These are phyloP conservation scores for Pochonia chlamydosporia DNA, from an alignment of 2,329 filamentous ascomycete genomes.

Conservation along the genomic window DNA sequence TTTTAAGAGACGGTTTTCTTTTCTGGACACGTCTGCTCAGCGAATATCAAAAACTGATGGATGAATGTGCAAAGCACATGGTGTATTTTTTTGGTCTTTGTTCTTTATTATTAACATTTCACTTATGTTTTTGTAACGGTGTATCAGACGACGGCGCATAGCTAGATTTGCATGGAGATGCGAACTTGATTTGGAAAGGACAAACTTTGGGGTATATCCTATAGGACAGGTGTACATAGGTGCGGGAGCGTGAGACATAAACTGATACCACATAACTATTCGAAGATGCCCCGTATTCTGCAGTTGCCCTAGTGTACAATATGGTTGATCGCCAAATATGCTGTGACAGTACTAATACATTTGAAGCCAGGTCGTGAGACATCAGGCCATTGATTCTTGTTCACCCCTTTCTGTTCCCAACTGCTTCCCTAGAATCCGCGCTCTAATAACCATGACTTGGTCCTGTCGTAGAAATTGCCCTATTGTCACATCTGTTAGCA, in stretches of 20 bases:
- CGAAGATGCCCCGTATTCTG: slow-evolving; percentile 1
- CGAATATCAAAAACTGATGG: background rate
- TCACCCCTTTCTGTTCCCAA: background rate
- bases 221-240: slow-evolving; percentile 18
- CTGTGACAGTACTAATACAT: slow-evolving; percentile 9
- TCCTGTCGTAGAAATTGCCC: slow-evolving; percentile 27
- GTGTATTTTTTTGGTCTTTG: background rate
- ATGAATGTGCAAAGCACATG: slow-evolving; percentile 1
- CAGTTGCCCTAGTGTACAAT: slow-evolving; percentile 12
- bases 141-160: slow-evolving; percentile 15
- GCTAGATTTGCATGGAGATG: slow-evolving; percentile 16
- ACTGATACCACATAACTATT: slow-evolving; percentile 16
- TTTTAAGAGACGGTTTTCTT: background rate
- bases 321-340: slow-evolving; percentile 5
- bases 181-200: slow-evolving; percentile 11
- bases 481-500: slow-evolving; percentile 11
- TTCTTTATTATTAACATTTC: background rate
- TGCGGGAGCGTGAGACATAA: slow-evolving; percentile 15
- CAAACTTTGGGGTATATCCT: slow-evolving; percentile 1
- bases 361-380: background rate
- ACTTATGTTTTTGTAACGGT: slow-evolving; percentile 3
- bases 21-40: background rate
- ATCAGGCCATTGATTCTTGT: background rate
- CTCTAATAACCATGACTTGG: slow-evolving; percentile 26
- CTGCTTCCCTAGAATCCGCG: slow-evolving; percentile 24